These are phyloP conservation scores for Hericium alpestre DNA, from an alignment of 768 basidiomycete genomes.

Conservation along the genomic window DNA sequence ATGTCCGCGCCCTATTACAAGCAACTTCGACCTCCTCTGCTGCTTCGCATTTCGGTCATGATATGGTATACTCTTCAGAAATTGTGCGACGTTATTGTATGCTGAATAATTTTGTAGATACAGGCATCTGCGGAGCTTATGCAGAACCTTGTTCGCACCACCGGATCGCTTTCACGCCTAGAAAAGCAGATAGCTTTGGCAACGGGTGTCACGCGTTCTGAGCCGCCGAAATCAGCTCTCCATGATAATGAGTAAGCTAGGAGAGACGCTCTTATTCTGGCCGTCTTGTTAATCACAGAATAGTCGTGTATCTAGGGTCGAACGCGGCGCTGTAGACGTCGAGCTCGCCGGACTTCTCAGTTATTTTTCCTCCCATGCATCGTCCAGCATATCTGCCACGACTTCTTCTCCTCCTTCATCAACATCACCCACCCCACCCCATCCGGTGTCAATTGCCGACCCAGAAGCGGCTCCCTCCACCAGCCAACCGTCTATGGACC, in stretches of 20 bases:
- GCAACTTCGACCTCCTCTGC: neutral
- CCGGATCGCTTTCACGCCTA: constrained; percentile 1
- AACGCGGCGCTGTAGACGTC: neutral
- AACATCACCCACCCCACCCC: neutral
- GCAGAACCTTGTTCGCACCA: constrained; percentile 8
- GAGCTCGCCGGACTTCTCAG: neutral
- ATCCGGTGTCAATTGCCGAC: no score
- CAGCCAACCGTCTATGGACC: neutral
- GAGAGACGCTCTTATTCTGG: neutral
- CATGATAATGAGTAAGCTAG: neutral
- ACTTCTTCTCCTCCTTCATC: neutral
- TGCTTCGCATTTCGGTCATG: neutral
- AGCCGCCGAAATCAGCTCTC: neutral
- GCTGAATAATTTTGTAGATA: neutral
- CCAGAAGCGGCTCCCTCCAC: neutral
- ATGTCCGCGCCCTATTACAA: constrained; percentile 4
- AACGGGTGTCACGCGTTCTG: neutral
- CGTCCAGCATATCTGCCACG: neutral
- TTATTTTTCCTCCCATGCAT: neutral
- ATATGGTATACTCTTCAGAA: neutral
- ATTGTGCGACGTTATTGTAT: neutral
- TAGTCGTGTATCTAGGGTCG: neutral
- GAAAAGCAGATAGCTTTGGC: neutral
- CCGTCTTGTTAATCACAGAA: neutral
- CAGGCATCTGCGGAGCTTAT: constrained; percentile 7